Evolutionary conservation across 257 asterid species (phyloP), one percentile per base, ranked within the genome.

Genomic region (Lycium ferocissimum): DNA sequence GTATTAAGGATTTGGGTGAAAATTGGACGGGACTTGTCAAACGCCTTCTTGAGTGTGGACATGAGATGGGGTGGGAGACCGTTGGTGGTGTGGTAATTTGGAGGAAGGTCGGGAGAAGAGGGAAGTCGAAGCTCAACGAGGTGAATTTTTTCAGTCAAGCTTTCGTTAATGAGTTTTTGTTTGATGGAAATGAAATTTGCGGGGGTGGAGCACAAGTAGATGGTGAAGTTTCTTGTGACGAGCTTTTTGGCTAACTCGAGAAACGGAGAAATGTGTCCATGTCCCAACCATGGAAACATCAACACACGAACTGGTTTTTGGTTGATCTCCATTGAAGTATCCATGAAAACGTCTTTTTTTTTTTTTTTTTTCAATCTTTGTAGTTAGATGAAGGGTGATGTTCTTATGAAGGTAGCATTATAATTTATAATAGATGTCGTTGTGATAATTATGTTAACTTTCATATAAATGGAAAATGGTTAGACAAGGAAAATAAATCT

Each of bases 231-330:
- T 83, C 78, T 71, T 54, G 5, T 56, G 1, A 81, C 6, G 18
- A 88, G 61, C 47, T 67, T 85, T 22, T 83, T 85, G 83, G 88
- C 87, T 62, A 83, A 85, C 62, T 85, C 88, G 0, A 88, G 37
- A 79, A 79, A 88, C 1, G 90, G 90, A 54, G 86, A 83, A 7
- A 83, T 83, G 69, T 85, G 88, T 10, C 90, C 90, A 57, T 88
- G 86, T 14, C 88, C 90, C 76, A 88, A 43, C 90, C 90, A 88
- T 0, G 90, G 88, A 54, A 88, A 57, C 90, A 88, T 80, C 9
- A 75, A 7, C 49, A 75, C 12, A 0, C 43, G 20, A 75, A 75
- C 38, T 2, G 45, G 3, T 8, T 49, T 75, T 22, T 49, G 20
- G 15, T 75, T 75, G 3, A 73, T 73, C n/a, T 20, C 59, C 80